Evolutionary conservation across 257 asterid genomes (phyloP).

Genomic region (Penstemon davidsonii): DNA sequence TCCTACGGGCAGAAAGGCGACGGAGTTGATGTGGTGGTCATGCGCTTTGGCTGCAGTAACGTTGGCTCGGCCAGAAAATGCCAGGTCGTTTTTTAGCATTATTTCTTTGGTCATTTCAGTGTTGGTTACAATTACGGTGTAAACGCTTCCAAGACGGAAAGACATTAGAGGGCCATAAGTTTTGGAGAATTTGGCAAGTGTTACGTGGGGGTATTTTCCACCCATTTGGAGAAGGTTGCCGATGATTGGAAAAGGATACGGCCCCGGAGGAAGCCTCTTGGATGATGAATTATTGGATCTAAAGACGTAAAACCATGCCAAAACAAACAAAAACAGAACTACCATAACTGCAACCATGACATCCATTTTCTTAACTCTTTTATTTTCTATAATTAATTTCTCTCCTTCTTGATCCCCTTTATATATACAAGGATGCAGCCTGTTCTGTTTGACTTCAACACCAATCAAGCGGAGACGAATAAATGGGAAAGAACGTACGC

Average conservation of each 20-base stretch:
- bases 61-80: conserved; percentile 29
- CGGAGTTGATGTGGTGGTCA: conserved; percentile 30
- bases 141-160: conserved; percentile 34
- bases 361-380: neutral
- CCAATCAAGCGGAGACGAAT: too few species aligned
- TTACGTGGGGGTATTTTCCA: conserved; percentile 16
- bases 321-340: neutral
- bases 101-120: conserved; percentile 34
- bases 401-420: too few species aligned
- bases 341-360: conserved; percentile 1
- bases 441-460: too few species aligned
- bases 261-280: conserved; percentile 33
- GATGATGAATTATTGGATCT: neutral
- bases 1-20: conserved; percentile 32
- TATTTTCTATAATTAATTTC: too few species aligned
- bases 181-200: conserved; percentile 31
- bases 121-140: conserved; percentile 35
- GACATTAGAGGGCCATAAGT: conserved; percentile 36
- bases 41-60: conserved; percentile 21
- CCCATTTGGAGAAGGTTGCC: conserved; percentile 31
- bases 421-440: too few species aligned
- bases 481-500: too few species aligned
- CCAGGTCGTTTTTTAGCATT: conserved; percentile 33
- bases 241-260: conserved; percentile 22
- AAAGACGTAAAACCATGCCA: neutral